Evolutionary conservation across 345 rosid species (phyloP).

Genomic region (Aethionema arabicum): DNA sequence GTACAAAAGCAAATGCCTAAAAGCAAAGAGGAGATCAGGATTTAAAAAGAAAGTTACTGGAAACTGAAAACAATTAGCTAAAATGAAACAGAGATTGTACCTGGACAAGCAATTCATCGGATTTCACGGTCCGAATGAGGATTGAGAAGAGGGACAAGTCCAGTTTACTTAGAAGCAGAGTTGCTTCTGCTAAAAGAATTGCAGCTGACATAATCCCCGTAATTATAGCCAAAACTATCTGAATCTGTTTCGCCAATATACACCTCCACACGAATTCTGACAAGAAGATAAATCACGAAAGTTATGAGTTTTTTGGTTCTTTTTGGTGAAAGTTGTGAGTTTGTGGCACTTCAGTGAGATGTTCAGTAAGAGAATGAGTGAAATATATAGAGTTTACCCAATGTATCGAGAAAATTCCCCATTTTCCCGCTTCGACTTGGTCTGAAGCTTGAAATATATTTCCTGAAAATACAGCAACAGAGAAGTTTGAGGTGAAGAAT

Average conservation of each 20-base stretch:
- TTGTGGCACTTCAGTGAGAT: slow-evolving; percentile 4
- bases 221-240: slow-evolving; percentile 65
- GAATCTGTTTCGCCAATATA: slow-evolving; percentile 59
- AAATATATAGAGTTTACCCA: slow-evolving; percentile 47
- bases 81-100: slow-evolving; percentile 32
- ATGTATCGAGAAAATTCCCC: slow-evolving; percentile 65
- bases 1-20: slow-evolving; percentile 87
- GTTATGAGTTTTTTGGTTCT: background rate
- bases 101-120: slow-evolving; percentile 75
- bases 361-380: background rate
- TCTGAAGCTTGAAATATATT: slow-evolving; percentile 87
- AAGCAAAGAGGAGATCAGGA: slow-evolving; percentile 20
- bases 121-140: slow-evolving; percentile 74
- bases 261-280: slow-evolving; percentile 96
- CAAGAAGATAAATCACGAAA: slow-evolving; percentile 24
- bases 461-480: slow-evolving; percentile 51
- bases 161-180: slow-evolving; percentile 70
- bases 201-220: slow-evolving; percentile 88
- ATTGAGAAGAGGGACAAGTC: slow-evolving; percentile 93
- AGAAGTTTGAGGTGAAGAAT: slow-evolving; percentile 19
- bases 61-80: background rate
- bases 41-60: background rate
- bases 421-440: slow-evolving; percentile 59
- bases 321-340: too few relatives aligned
- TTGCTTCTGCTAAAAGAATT: slow-evolving; percentile 97